These are phyloP conservation scores for Rhododendron kiyosumense DNA, from an alignment of 148 eudicot species.

Conservation along the genomic window DNA sequence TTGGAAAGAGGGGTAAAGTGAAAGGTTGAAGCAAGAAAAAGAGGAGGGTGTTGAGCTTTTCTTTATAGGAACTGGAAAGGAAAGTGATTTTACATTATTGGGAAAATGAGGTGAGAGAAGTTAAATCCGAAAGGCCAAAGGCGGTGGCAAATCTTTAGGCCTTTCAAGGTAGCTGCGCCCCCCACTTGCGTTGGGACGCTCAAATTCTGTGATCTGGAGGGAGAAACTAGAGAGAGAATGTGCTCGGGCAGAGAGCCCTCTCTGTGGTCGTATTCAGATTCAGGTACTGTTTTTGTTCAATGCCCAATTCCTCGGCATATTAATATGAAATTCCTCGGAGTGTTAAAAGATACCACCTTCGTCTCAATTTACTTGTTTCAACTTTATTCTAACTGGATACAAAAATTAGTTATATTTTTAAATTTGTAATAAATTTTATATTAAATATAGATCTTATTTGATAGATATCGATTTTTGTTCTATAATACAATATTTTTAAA, in stretches of 20 bases:
- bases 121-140: neutral
- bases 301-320: neutral
- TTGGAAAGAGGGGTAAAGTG: too few species aligned
- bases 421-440: too few species aligned
- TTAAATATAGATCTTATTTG: too few species aligned
- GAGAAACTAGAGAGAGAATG: neutral
- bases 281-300: neutral
- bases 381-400: too few species aligned
- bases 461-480: too few species aligned
- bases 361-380: too few species aligned
- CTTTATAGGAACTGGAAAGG: neutral
- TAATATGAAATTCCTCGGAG: neutral
- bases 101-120: neutral
- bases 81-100: neutral
- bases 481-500: too few species aligned
- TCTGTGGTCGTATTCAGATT: neutral
- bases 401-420: too few species aligned
- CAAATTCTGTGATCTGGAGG: slow-evolving; percentile 17
- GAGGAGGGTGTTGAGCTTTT: neutral
- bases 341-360: too few species aligned
- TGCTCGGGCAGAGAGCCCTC: slow-evolving; percentile 12
- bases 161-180: slow-evolving; percentile 1
- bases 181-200: slow-evolving; percentile 15
- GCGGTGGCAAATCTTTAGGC: slow-evolving; percentile 9
- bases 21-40: neutral